phyloP scores from a whole-genome alignment of 2,329 filamentous ascomycete species.

The Venturia oleaginea region DNA sequence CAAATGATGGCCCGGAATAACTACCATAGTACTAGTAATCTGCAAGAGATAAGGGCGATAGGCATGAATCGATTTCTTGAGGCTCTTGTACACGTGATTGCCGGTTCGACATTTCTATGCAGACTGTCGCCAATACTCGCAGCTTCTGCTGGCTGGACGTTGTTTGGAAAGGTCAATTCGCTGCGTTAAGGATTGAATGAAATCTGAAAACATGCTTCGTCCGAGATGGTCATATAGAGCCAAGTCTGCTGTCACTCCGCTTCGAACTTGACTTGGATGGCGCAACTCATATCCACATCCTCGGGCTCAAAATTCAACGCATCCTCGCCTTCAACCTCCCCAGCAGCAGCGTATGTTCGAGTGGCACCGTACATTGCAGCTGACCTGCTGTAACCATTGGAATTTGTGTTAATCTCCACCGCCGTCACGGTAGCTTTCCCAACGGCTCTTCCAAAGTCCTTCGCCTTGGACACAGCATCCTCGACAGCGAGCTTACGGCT shows the following conservation, averaged over 20 bases:
- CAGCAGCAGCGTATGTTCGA: background rate
- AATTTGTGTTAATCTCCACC: background rate
- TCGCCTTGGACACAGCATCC: background rate
- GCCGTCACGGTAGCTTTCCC: background rate
- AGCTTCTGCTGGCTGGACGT: too few species aligned
- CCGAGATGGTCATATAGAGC: background rate
- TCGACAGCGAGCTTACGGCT: slow-evolving; percentile 7
- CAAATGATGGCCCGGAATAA: background rate
- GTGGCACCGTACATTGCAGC: background rate
- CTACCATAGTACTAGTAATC: too few species aligned
- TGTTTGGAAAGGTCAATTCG: background rate
- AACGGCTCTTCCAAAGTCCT: background rate
- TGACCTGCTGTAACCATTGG: background rate
- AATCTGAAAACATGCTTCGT: background rate
- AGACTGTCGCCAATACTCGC: too few species aligned
- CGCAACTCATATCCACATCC: slow-evolving; percentile 3
- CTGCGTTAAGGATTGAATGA: background rate
- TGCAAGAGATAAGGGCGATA: background rate
- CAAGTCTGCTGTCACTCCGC: background rate
- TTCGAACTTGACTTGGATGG: slow-evolving; percentile 1
- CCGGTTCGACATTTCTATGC: too few species aligned
- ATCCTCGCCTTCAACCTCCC: background rate
- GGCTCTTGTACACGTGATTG: background rate
- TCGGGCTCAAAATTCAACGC: slow-evolving; percentile 3
- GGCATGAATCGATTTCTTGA: background rate